These are phyloP conservation scores for Herpetomonas tarakana DNA, from an alignment of 208 protist genomes.

Conservation along the genomic window DNA sequence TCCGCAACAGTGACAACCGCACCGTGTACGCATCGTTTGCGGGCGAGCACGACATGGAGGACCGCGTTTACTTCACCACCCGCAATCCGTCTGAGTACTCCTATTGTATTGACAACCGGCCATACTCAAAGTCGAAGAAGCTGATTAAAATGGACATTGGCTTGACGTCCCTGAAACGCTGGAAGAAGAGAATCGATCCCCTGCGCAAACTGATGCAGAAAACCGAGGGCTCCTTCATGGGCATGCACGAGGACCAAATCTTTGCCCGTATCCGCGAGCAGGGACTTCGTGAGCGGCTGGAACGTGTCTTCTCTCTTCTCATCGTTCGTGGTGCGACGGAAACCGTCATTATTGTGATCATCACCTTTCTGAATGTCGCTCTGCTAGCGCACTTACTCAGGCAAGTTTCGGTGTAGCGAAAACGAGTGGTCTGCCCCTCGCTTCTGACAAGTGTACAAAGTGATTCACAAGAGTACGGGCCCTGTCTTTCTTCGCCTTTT, in stretches of 20 bases:
- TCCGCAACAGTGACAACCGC: slow-evolving; percentile 53
- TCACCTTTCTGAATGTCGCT: slow-evolving; percentile 57
- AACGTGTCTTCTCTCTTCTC: slow-evolving; percentile 60
- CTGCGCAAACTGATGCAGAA: slow-evolving; percentile 57
- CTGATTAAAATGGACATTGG: slow-evolving; percentile 70
- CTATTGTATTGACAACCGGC: slow-evolving; percentile 79
- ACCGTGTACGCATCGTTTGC: slow-evolving; percentile 72
- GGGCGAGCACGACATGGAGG: slow-evolving; percentile 65
- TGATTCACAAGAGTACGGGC: no score
- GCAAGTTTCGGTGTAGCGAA: slow-evolving; percentile 8
- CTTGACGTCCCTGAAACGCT: slow-evolving; percentile 68
- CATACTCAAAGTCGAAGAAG: slow-evolving; percentile 48
- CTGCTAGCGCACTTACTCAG: slow-evolving; percentile 38
- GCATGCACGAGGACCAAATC: slow-evolving; percentile 79
- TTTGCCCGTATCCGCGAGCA: slow-evolving; percentile 64
- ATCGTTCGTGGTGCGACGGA: slow-evolving; percentile 50
- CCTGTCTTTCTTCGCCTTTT: no score
- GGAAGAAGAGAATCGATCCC: slow-evolving; percentile 75
- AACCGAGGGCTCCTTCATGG: slow-evolving; percentile 72
- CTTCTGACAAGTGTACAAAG: no score
- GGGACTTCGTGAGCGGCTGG: slow-evolving; percentile 47
- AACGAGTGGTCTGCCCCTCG: no score
- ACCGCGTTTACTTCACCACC: slow-evolving; percentile 79
- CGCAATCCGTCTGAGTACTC: slow-evolving; percentile 53
- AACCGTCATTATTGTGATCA: slow-evolving; percentile 45